Conservation (phyloP, 371 early-diverging fungal genomes). For the Mortierella sp. region DNA sequence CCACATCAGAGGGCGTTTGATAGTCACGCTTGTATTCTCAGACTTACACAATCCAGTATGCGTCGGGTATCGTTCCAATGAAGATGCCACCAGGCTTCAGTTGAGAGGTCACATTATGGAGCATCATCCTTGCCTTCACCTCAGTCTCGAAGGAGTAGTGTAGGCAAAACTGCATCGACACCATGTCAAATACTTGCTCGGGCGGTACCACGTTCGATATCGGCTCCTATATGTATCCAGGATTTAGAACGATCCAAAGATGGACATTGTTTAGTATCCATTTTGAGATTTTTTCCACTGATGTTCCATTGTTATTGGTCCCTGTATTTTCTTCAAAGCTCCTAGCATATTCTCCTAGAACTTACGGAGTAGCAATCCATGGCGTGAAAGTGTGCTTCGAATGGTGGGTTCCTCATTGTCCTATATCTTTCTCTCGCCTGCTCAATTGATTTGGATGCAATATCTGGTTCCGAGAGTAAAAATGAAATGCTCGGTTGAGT, state of each 20-base stretch:
- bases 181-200: constrained; percentile 81
- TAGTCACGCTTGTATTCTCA: too few species aligned
- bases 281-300: too few species aligned
- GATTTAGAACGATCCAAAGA: constrained; percentile 2
- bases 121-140: constrained; percentile 79
- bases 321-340: too few species aligned
- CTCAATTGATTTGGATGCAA: constrained; percentile 92
- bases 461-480: too few species aligned
- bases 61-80: constrained; percentile 96
- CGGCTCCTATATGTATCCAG: constrained; percentile 54
- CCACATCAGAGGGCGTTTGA: too few species aligned
- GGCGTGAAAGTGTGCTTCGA: constrained; percentile 79
- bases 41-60: constrained; percentile 91
- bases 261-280: too few species aligned
- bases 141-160: constrained; percentile 98
- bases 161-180: constrained; percentile 96
- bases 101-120: constrained; percentile 85
- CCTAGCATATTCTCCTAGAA: too few species aligned
- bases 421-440: constrained; percentile 88
- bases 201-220: constrained; percentile 67
- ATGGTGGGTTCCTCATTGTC: constrained; percentile 65
- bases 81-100: constrained; percentile 90
- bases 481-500: too few species aligned
- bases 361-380: constrained; percentile 85
- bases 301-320: too few species aligned